Evolutionary conservation across 306 rosid species (phyloP), one percentile per base, ranked within the genome.

Genomic region (Neltuma alba): DNA sequence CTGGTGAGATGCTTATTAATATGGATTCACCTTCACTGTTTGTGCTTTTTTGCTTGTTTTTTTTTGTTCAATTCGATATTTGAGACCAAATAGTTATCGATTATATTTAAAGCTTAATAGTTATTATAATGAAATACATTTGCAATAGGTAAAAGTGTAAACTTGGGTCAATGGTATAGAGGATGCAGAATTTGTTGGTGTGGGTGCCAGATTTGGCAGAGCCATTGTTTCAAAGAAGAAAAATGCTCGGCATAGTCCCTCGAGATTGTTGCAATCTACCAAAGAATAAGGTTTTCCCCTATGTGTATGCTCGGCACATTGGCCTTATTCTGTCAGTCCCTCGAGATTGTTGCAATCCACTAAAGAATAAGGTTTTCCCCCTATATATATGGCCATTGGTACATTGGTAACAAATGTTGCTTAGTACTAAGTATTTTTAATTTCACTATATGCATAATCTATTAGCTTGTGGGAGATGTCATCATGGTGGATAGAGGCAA

Each of bases 181-280:
- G 84, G 89, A 86, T 66, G 87, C 70, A 50, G 99, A 96, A 83
- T 91, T 89, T 81, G 99, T 96, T 42, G 99, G 99, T 31, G 98
- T 96, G 33, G 99, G 99, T 79, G 99, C 99, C 37, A 84, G 98
- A 88, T 96, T 96, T 79, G 99, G 99, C 27, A 86, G 83, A 74
- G 52, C 97, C 13, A 96, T 96, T 52, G 99, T 87, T 58, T 91
- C 99, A 14, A 96, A 93, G 81, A 98, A 96, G 93, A 96, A 93
- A 84, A 91, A 93, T 84, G 99, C 99, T 70, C n/a, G n/a, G n/a
- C n/a, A n/a, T n/a, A 31, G 88, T 88, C 72, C 99, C 98, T 72
- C 93, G 97, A 12, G 92, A 96, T 82, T 91, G 98, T 85, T 96
- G 99, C 80, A 85, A 71, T 55, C n/a, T 82, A 0, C 96, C 92